Evolutionary conservation across 768 basidiomycete genomes (phyloP).

Genomic region (Podaxis sp.): DNA sequence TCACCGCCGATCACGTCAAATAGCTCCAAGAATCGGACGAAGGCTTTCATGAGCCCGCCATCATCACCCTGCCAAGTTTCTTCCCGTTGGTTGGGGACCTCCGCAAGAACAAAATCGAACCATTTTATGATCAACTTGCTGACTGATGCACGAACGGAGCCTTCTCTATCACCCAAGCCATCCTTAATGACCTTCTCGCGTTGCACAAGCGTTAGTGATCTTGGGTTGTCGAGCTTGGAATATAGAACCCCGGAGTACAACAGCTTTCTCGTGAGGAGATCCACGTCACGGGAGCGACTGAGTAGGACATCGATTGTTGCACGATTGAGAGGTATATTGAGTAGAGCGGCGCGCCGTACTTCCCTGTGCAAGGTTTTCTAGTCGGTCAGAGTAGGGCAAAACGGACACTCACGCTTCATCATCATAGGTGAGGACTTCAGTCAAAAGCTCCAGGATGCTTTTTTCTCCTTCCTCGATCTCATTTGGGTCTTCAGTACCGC

Average conservation of each 20-base stretch:
- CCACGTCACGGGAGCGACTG: slow-evolving; percentile 81
- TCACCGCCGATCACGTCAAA: slow-evolving; percentile 69
- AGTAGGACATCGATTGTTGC: slow-evolving; percentile 68
- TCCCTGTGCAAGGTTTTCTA: slow-evolving; percentile 48
- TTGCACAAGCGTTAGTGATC: slow-evolving; percentile 74
- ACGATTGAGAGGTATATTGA: slow-evolving; percentile 68
- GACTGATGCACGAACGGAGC: slow-evolving; percentile 77
- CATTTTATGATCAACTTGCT: slow-evolving; percentile 77
- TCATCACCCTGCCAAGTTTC: slow-evolving; percentile 42
- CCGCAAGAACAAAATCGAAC: slow-evolving; percentile 63
- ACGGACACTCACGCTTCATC: slow-evolving; percentile 55
- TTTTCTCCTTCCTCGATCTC: slow-evolving; percentile 49
- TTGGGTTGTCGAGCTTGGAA: slow-evolving; percentile 57
- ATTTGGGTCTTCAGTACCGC: slow-evolving; percentile 65
- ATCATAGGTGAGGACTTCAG: slow-evolving; percentile 72
- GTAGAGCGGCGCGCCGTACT: slow-evolving; percentile 86
- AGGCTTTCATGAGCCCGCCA: slow-evolving; percentile 45
- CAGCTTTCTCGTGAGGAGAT: slow-evolving; percentile 75
- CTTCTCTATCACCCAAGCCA: slow-evolving; percentile 89
- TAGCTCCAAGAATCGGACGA: slow-evolving; percentile 43
- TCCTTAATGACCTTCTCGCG: slow-evolving; percentile 84
- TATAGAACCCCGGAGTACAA: slow-evolving; percentile 72
- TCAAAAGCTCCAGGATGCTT: slow-evolving; percentile 62
- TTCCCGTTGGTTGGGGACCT: slow-evolving; percentile 34
- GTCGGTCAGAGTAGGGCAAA: neutral